A percentile compares a stretch with the other conserved stretches of the same genome.
Conservation (phyloP, 805 yeast species). For the Yamadazyma nakazawae region DNA sequence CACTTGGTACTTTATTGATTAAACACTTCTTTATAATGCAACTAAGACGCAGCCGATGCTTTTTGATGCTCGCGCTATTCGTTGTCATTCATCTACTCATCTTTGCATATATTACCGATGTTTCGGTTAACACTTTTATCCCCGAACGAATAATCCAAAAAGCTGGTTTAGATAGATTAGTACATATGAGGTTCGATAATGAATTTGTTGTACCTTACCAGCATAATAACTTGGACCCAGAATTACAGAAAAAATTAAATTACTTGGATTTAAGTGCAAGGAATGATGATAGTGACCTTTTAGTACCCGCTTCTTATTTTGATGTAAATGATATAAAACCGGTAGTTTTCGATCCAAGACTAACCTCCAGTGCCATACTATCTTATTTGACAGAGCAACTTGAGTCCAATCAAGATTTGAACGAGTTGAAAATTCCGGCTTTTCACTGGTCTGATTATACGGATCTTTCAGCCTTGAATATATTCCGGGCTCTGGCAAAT, state of each 20-base stretch:
- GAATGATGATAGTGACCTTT: background rate
- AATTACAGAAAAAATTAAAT: background rate
- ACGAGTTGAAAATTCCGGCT: conserved; percentile 15
- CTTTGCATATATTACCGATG: conserved; percentile 11
- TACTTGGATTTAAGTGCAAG: conserved; percentile 2
- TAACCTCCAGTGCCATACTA: conserved; percentile 23
- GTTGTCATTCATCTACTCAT: conserved; percentile 16
- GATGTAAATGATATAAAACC: conserved; percentile 2
- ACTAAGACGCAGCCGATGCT: conserved; percentile 17
- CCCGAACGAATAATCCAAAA: background rate
- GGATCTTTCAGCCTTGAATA: conserved; percentile 22
- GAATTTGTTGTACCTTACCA: conserved; percentile 6
- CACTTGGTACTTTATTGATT: background rate
- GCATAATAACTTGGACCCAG: conserved; percentile 3
- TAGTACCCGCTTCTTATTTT: conserved; percentile 13
- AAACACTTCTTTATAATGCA: background rate
- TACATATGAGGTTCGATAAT: conserved; percentile 1
- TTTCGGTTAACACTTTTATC: background rate
- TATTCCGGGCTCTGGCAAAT: conserved; percentile 6
- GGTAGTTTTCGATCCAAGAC: conserved; percentile 26
- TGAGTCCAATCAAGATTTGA: conserved; percentile 1
- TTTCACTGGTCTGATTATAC: conserved; percentile 36
- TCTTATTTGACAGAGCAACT: conserved; percentile 16
- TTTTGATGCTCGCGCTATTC: conserved; percentile 14
- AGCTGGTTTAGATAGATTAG: background rate